These are phyloP conservation scores for Ophiognomonia clavigignenti-juglandacearum DNA, from an alignment of 2,329 filamentous ascomycete species.

Conservation along the genomic window DNA sequence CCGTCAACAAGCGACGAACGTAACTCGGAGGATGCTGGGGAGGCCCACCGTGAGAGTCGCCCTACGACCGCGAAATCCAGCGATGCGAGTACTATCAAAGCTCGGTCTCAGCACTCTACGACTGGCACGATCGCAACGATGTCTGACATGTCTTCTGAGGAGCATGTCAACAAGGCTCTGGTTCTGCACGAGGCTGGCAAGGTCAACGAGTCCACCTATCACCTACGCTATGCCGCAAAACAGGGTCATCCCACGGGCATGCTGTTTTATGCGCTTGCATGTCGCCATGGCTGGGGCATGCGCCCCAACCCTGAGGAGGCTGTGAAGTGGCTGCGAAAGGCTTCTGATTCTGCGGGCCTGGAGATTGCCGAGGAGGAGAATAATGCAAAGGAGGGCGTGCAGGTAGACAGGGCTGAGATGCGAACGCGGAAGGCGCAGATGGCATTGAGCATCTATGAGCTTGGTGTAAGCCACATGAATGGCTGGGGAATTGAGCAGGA, in stretches of 20 bases:
- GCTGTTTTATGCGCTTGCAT: constrained; percentile 92
- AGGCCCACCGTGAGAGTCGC: constrained; percentile 28
- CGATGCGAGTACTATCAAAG: constrained; percentile 50
- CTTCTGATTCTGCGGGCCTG: constrained; percentile 75
- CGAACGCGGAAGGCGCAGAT: constrained; percentile 90
- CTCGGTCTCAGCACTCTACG: constrained; percentile 38
- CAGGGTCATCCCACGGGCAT: constrained; percentile 87
- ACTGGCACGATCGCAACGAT: constrained; percentile 44
- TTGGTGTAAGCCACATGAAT: constrained; percentile 96
- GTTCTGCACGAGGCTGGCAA: constrained; percentile 83
- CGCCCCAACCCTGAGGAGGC: constrained; percentile 85
- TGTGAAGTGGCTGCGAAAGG: constrained; percentile 86
- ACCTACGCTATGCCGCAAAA: constrained; percentile 82
- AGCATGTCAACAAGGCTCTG: constrained; percentile 87
- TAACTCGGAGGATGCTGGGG: constrained; percentile 43
- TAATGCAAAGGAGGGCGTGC: constrained; percentile 55
- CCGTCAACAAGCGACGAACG: constrained; percentile 40
- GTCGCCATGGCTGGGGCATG: constrained; percentile 97
- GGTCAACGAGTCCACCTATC: constrained; percentile 91
- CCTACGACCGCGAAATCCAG: constrained; percentile 42
- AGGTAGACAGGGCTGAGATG: constrained; percentile 61
- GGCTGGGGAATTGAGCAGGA: constrained; percentile 97
- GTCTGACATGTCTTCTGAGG: constrained; percentile 72
- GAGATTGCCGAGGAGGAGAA: constrained; percentile 82
- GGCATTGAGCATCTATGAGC: constrained; percentile 90